Conservation (phyloP, 257 asterid genomes). For the Handroanthus guayacan region DNA sequence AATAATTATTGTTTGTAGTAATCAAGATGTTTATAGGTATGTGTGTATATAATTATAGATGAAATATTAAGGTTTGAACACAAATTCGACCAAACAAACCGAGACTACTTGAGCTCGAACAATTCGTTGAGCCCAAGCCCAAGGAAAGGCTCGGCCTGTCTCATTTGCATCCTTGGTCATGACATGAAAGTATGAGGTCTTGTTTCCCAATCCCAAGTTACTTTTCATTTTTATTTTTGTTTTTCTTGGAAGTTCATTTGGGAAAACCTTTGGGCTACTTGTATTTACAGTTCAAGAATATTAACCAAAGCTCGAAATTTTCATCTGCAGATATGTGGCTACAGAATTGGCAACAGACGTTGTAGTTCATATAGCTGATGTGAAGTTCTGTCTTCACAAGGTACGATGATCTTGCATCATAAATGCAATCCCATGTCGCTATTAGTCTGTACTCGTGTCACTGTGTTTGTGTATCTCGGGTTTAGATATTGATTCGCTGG, state of each 20-base stretch:
- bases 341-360: conserved; percentile 70
- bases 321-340: conserved; percentile 63
- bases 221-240: not conserved
- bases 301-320: not conserved
- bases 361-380: conserved; percentile 56
- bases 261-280: not conserved
- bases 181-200: not conserved
- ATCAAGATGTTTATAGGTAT: too few relatives aligned
- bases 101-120: too few relatives aligned
- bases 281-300: not conserved
- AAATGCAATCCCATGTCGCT: not conserved
- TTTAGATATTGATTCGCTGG: conserved; percentile 23
- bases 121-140: too few relatives aligned
- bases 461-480: not conserved
- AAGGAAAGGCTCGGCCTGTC: too few relatives aligned
- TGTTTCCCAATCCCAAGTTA: not conserved
- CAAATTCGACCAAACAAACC: too few relatives aligned
- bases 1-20: too few relatives aligned
- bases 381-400: conserved; percentile 71
- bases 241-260: not conserved
- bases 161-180: not conserved
- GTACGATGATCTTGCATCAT: conserved; percentile 44
- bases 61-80: too few relatives aligned
- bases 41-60: too few relatives aligned
- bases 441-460: not conserved